These are phyloP conservation scores for Leavenworthia alabamica DNA, from an alignment of 345 rosid genomes.

Conservation along the genomic window DNA sequence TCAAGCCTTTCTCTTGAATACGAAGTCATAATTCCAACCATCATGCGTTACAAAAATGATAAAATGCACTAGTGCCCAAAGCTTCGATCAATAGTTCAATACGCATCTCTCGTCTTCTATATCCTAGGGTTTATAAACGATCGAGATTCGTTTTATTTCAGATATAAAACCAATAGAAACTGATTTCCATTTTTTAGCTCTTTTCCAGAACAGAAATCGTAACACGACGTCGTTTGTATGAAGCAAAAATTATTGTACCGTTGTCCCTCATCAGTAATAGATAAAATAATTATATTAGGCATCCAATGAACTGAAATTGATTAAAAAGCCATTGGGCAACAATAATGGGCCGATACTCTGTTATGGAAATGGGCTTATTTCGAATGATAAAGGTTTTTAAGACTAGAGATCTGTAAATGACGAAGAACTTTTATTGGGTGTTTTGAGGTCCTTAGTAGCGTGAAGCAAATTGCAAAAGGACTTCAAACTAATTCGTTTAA, in stretches of 20 bases:
- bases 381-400: not conserved
- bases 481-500: not conserved
- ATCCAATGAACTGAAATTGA: not conserved
- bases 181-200: not conserved
- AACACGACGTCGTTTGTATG: not conserved
- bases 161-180: not conserved
- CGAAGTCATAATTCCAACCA: slow-evolving; percentile 53
- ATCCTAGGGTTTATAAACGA: slow-evolving; percentile 27
- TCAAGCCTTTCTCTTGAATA: slow-evolving; percentile 48
- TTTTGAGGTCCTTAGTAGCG: not conserved
- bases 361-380: not conserved
- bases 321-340: not conserved
- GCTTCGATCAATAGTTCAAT: slow-evolving; percentile 15
- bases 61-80: not conserved
- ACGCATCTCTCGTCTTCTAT: slow-evolving; percentile 7
- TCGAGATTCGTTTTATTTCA: slow-evolving; percentile 22
- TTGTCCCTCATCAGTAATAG: not conserved
- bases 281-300: not conserved
- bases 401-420: not conserved
- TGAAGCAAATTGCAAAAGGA: not conserved
- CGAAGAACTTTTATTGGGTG: not conserved
- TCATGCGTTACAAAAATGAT: not conserved
- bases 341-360: not conserved
- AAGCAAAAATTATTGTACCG: not conserved
- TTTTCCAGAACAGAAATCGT: not conserved